Evolutionary conservation across 345 rosid genomes (phyloP).

Genomic region (Linum lewisii): DNA sequence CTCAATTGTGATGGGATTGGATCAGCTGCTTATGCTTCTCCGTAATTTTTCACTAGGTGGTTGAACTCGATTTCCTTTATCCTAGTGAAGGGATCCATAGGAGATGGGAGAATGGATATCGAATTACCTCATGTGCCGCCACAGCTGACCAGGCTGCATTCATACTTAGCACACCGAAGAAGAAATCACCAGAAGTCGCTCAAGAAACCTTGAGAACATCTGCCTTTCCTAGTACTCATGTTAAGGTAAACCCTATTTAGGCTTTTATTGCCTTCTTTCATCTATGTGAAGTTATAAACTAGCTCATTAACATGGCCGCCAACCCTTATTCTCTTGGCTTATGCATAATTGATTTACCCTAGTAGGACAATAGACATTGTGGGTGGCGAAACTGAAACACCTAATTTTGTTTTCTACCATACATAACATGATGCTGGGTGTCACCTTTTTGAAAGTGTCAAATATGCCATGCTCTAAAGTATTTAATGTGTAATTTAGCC

Average conservation of each 20-base stretch:
- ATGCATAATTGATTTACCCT: background rate
- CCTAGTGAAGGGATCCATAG: constrained; percentile 82
- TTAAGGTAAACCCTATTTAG: constrained; percentile 66
- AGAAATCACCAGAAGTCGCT: constrained; percentile 80
- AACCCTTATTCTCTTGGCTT: too few relatives aligned
- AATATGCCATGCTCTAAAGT: too few relatives aligned
- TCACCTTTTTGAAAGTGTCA: too few relatives aligned
- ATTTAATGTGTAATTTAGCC: too few relatives aligned
- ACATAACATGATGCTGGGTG: too few relatives aligned
- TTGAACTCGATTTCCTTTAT: constrained; percentile 27
- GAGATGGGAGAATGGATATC: constrained; percentile 85
- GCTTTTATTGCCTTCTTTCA: background rate
- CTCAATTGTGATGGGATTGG: background rate
- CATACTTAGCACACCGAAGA: constrained; percentile 75
- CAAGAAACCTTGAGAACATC: constrained; percentile 95
- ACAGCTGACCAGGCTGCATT: constrained; percentile 90
- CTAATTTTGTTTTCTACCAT: too few relatives aligned
- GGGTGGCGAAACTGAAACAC: too few relatives aligned
- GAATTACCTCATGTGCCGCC: constrained; percentile 93
- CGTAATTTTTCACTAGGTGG: constrained; percentile 19
- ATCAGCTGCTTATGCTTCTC: background rate
- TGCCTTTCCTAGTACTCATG: constrained; percentile 94
- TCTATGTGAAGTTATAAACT: too few relatives aligned
- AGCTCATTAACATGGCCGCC: too few relatives aligned
- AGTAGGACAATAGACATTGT: too few relatives aligned